phyloP scores from a whole-genome alignment of 306 rosid species.

The Fagus crenata region DNA sequence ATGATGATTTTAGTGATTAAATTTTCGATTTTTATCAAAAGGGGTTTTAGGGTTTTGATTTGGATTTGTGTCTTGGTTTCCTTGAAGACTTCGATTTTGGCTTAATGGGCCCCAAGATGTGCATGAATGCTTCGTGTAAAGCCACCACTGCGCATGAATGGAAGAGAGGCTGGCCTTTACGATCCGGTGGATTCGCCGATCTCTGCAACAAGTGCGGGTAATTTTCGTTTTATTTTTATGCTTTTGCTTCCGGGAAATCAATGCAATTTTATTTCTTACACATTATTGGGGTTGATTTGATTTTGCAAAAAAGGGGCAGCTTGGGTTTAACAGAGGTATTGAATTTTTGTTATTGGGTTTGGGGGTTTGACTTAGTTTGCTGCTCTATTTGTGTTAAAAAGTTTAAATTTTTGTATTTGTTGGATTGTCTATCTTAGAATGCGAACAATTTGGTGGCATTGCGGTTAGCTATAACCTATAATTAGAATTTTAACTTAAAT shows the following conservation, averaged over 20 bases:
- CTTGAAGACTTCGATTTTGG: conserved; percentile 44
- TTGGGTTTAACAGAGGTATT: conserved; percentile 31
- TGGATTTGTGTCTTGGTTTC: conserved; percentile 37
- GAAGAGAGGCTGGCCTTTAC: conserved; percentile 86
- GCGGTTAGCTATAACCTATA: conserved; percentile 11
- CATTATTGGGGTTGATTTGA: conserved; percentile 25
- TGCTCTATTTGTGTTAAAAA: conserved; percentile 17
- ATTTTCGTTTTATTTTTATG: conserved; percentile 14
- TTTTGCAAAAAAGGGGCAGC: conserved; percentile 21
- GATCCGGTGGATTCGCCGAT: conserved; percentile 92
- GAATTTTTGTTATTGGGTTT: conserved; percentile 20
- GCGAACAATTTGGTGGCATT: conserved; percentile 19
- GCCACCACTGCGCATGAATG: conserved; percentile 48
- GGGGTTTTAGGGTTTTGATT: conserved; percentile 56
- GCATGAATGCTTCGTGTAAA: conserved; percentile 61
- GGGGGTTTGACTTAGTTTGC: conserved; percentile 30
- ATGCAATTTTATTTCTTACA: conserved; percentile 29
- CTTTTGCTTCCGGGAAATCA: neutral
- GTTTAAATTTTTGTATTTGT: conserved; percentile 4
- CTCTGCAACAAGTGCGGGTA: conserved; percentile 93
- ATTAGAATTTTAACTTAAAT: neutral
- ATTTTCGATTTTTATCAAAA: conserved; percentile 24
- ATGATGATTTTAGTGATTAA: conserved; percentile 9
- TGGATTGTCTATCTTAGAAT: conserved; percentile 25
- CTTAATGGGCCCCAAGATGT: conserved; percentile 69